These are phyloP conservation scores for Adiantum capillusveneris DNA, from an alignment of 75 land plant species.

Conservation along the genomic window DNA sequence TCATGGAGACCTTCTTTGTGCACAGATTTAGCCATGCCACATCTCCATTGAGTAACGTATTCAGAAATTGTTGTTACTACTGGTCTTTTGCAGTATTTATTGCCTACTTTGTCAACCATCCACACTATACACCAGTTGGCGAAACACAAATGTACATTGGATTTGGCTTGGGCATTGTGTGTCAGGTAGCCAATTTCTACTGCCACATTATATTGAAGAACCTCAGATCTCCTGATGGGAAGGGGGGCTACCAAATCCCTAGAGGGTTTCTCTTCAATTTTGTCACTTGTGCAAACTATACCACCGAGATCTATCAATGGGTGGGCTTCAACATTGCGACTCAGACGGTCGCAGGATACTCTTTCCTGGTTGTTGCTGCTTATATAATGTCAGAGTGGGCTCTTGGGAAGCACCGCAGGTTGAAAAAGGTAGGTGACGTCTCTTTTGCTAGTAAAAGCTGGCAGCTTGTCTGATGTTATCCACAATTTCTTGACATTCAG, in stretches of 20 bases:
- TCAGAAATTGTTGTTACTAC: constrained; percentile 84
- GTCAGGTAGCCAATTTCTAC: constrained; percentile 73
- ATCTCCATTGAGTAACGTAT: constrained; percentile 82
- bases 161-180: constrained; percentile 66
- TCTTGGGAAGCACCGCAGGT: constrained; percentile 79
- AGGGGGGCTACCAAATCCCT: constrained; percentile 90
- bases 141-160: constrained; percentile 87
- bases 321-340: constrained; percentile 91
- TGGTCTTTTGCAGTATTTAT: constrained; percentile 83
- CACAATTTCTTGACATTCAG: background rate
- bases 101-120: constrained; percentile 94
- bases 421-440: constrained; percentile 82
- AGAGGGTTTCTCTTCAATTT: constrained; percentile 78
- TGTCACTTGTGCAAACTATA: constrained; percentile 97
- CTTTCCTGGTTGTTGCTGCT: constrained; percentile 75
- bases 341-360: constrained; percentile 85
- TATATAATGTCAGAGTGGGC: constrained; percentile 91
- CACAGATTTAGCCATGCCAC: constrained; percentile 98
- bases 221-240: constrained; percentile 60
- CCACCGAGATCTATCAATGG: constrained; percentile 98
- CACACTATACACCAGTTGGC: constrained; percentile 79
- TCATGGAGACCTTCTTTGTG: constrained; percentile 87
- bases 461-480: background rate
- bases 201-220: constrained; percentile 76
- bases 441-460: too few relatives aligned